These are phyloP conservation scores for Gossypium davidsonii DNA, from an alignment of 441 rosid genomes.

Conservation along the genomic window DNA sequence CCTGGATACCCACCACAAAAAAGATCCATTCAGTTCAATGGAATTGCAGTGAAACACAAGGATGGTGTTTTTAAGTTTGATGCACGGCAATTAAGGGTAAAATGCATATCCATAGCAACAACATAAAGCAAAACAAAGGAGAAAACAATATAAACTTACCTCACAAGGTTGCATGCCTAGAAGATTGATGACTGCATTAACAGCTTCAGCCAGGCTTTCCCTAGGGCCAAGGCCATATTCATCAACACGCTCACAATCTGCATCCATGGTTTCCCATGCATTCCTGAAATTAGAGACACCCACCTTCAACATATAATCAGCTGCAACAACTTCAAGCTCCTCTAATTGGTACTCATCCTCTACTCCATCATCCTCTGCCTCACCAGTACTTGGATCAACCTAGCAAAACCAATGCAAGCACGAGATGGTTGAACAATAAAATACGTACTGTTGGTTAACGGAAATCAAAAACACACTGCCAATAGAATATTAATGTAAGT, in stretches of 20 bases:
- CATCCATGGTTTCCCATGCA: conserved; percentile 90
- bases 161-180: conserved; percentile 99
- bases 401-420: conserved; percentile 20
- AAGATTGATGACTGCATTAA: conserved; percentile 71
- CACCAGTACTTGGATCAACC: conserved; percentile 92
- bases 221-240: conserved; percentile 95
- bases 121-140: neutral
- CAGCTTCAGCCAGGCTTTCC: conserved; percentile 80
- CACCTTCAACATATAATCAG: conserved; percentile 80
- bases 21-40: neutral
- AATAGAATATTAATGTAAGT: neutral
- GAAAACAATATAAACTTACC: conserved; percentile 33
- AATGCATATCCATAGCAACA: neutral
- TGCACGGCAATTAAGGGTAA: neutral
- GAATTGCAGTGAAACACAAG: neutral
- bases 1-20: conserved; percentile 35
- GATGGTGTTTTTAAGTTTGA: neutral
- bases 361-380: conserved; percentile 86
- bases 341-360: conserved; percentile 98
- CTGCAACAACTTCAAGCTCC: conserved; percentile 86
- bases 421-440: neutral
- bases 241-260: conserved; percentile 72
- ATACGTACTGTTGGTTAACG: neutral
- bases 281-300: conserved; percentile 82
- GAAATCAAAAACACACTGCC: neutral